Percentiles rank a stretch among this genome's conserved stretches.
These are phyloP conservation scores for Penicillium sclerotigenum DNA, from an alignment of 2,329 filamentous ascomycete genomes.

Conservation along the genomic window DNA sequence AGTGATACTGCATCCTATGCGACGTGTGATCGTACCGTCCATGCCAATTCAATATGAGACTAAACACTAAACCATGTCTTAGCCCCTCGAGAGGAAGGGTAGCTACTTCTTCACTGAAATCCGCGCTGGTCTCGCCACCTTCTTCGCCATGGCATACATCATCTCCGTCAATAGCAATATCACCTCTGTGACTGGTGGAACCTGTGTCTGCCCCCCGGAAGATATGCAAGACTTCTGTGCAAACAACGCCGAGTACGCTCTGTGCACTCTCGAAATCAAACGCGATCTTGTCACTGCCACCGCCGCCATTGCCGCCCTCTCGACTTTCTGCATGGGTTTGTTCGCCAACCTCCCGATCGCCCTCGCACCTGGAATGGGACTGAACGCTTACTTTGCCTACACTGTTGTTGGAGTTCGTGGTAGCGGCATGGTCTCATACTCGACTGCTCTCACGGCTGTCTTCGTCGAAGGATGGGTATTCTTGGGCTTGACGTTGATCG, in stretches of 20 bases:
- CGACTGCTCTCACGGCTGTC: slow-evolving; percentile 76
- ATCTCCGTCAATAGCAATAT: slow-evolving; percentile 66
- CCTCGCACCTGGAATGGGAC: slow-evolving; percentile 71
- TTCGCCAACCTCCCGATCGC: slow-evolving; percentile 77
- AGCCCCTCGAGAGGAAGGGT: slow-evolving; percentile 69
- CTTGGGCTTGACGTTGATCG: slow-evolving; percentile 72
- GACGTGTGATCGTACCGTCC: neutral
- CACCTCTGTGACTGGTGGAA: slow-evolving; percentile 68
- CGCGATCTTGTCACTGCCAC: slow-evolving; percentile 81
- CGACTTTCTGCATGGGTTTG: slow-evolving; percentile 79
- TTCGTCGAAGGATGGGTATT: slow-evolving; percentile 89
- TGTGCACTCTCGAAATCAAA: slow-evolving; percentile 57
- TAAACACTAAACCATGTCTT: slow-evolving; percentile 11
- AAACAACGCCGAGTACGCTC: slow-evolving; percentile 44
- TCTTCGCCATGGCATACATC: slow-evolving; percentile 80
- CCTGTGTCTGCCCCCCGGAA: slow-evolving; percentile 65
- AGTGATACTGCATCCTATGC: slow-evolving; percentile 29
- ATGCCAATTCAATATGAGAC: slow-evolving; percentile 5
- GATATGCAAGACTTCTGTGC: slow-evolving; percentile 47
- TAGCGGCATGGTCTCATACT: slow-evolving; percentile 67
- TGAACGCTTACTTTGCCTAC: slow-evolving; percentile 86
- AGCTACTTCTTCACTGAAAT: slow-evolving; percentile 80
- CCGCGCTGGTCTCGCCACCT: slow-evolving; percentile 75
- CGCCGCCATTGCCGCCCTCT: slow-evolving; percentile 74
- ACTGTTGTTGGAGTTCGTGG: slow-evolving; percentile 77